Percentiles rank a stretch among this genome's conserved stretches.
Evolutionary conservation across 1,139 yeast genomes (phyloP).

Genomic region (Pichia sp.): DNA sequence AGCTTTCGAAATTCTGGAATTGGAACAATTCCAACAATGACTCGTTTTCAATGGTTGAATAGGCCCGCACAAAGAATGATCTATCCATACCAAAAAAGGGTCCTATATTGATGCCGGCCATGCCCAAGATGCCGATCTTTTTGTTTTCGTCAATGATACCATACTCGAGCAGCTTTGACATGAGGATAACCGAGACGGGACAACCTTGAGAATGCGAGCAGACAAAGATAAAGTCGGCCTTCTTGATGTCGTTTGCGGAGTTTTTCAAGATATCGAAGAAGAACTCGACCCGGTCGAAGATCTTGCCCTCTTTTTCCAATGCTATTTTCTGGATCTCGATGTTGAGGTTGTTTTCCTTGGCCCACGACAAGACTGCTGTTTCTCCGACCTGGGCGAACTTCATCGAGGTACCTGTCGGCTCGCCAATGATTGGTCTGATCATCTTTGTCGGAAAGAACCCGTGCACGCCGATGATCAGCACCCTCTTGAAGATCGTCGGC

Average conservation of each 20-base stretch:
- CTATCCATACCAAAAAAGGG: slow-evolving; percentile 91
- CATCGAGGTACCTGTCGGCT: slow-evolving; percentile 88
- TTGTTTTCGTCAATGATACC: slow-evolving; percentile 57
- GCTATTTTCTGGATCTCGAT: slow-evolving; percentile 85
- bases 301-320: slow-evolving; percentile 87
- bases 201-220: slow-evolving; percentile 97
- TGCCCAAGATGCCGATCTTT: slow-evolving; percentile 70
- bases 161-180: slow-evolving; percentile 66
- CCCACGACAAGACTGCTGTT: slow-evolving; percentile 68
- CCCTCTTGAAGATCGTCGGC: slow-evolving; percentile 39
- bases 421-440: slow-evolving; percentile 81
- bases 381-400: slow-evolving; percentile 88
- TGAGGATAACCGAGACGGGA: slow-evolving; percentile 78
- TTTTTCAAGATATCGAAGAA: slow-evolving; percentile 67
- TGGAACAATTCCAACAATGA: slow-evolving; percentile 83
- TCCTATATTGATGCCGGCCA: slow-evolving; percentile 95
- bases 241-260: slow-evolving; percentile 65
- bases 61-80: slow-evolving; percentile 77
- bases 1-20: slow-evolving; percentile 69
- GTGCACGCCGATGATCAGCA: slow-evolving; percentile 86
- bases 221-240: slow-evolving; percentile 80
- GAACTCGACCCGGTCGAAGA: slow-evolving; percentile 77
- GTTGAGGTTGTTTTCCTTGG: slow-evolving; percentile 49
- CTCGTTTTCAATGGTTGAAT: slow-evolving; percentile 84
- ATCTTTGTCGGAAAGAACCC: slow-evolving; percentile 90